A percentile compares a stretch with the other conserved stretches of the same genome.
Evolutionary conservation across 2,329 filamentous ascomycete species (phyloP).

Genomic region (Parastagonospora nodorum): DNA sequence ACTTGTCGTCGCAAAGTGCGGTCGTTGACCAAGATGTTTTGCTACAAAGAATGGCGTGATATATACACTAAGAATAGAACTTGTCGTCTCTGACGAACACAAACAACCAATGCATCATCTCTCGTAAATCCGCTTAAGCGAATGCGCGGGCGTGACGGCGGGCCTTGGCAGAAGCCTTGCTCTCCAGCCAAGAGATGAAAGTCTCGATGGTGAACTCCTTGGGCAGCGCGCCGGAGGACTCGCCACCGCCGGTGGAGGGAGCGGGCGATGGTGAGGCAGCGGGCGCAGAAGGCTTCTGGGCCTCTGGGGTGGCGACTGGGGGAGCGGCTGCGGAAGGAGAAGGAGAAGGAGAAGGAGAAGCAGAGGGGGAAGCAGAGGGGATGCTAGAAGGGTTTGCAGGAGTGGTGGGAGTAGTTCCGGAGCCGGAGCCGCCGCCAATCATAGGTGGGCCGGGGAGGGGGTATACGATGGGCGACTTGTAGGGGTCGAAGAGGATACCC

Average conservation of each 20-base stretch:
- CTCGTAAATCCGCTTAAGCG: conserved; percentile 7
- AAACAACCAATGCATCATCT: neutral
- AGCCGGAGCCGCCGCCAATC: conserved; percentile 25
- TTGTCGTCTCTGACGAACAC: conserved; percentile 17
- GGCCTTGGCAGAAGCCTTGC: conserved; percentile 26
- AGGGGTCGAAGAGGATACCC: conserved; percentile 52
- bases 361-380: conserved; percentile 1
- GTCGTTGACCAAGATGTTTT: conserved; percentile 7
- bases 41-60: conserved; percentile 18
- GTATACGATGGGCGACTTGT: conserved; percentile 43
- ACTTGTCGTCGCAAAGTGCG: neutral
- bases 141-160: conserved; percentile 37
- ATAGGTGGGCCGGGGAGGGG: conserved; percentile 52
- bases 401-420: conserved; percentile 18
- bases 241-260: conserved; percentile 14
- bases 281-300: neutral
- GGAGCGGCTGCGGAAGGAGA: conserved; percentile 3
- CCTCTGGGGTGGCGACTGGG: conserved; percentile 7
- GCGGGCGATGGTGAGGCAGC: conserved; percentile 9
- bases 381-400: conserved; percentile 7
- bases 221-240: conserved; percentile 19
- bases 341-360: conserved; percentile 16
- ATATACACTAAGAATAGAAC: conserved; percentile 22
- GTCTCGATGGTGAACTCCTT: conserved; percentile 41
- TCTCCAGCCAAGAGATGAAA: conserved; percentile 42